Conservation (phyloP, 2,329 filamentous ascomycete species). For the Microdochium bolleyi region DNA sequence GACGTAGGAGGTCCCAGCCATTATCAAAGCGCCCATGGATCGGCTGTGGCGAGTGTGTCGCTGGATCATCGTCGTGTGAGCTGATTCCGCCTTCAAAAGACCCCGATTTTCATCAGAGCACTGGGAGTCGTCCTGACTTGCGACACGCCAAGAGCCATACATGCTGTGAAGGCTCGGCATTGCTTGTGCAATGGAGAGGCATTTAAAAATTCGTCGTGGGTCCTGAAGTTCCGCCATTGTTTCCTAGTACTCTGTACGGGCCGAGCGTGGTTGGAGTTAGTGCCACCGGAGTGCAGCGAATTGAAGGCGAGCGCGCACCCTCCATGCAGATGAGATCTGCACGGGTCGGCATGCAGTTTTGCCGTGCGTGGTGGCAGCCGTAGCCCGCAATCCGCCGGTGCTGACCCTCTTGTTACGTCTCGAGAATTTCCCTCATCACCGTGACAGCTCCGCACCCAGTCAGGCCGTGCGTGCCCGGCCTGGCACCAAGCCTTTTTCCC, state of each 20-base stretch:
- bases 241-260: background rate
- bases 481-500: background rate
- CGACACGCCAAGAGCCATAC: background rate
- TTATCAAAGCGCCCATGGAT: background rate
- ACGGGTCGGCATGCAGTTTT: background rate
- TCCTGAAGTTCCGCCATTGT: background rate
- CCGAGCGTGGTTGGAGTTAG: background rate
- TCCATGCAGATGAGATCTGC: background rate
- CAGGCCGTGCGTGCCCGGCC: background rate
- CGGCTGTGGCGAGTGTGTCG: background rate
- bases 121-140: too few relatives aligned
- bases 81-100: background rate
- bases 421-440: background rate
- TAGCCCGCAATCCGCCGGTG: background rate
- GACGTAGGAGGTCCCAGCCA: background rate
- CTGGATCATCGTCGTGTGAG: background rate
- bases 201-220: background rate
- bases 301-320: background rate
- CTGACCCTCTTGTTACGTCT: background rate
- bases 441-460: background rate
- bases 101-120: too few relatives aligned
- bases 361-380: background rate
- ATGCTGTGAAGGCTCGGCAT: background rate
- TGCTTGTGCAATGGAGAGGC: background rate
- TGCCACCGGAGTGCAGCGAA: background rate